Evolutionary conservation across 2,329 filamentous ascomycete genomes (phyloP), one percentile per base, ranked within the genome.

Genomic region (Epichloe elymi): DNA sequence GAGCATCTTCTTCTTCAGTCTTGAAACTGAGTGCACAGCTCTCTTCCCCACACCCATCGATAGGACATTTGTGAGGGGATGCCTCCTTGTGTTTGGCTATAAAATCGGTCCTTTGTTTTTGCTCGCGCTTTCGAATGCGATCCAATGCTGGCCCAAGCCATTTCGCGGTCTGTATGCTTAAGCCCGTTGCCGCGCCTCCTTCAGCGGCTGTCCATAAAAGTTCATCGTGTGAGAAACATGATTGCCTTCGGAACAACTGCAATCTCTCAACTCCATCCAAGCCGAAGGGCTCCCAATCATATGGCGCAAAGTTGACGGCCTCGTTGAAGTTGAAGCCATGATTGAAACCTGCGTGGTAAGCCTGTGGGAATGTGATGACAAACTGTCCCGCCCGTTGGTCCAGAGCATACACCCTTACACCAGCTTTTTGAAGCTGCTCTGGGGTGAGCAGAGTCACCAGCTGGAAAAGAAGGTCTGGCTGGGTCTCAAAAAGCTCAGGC

Each of bases 301-400:
- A 76, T 0, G 93, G 93, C 0, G 93, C 93, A 68, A 98, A 98
- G 64, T 98, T 98, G 59, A 98, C 93, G 5, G 93, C 93, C 66
- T 98, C 93, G 59, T 98, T 98, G 68, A 96, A 95, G 64, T 98
- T 98, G 73, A 98, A 98, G 0, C 86, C 93, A 60, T 98, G 93
- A 61, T 98, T 98, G 70, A 98, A 98, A 0, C 93, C 93, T 5
- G 93, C 91, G 64, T 98, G 93, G 60, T 97, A 98, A 0, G 93
- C 93, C 64, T 95, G 87, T 0, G 93, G 93, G 60, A 96, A 98
- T 0, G 93, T 98, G 56, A 98, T 83, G 56, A 98, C 90, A 57
- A 98, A 88, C 63, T 98, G 89, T 5, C 93, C 93, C 30, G 93
- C 93, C 58, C 91, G 80, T 65, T 98, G 93, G 63, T 98, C 93